These are phyloP conservation scores for Fusarium sarcochroum DNA, from an alignment of 2,329 filamentous ascomycete genomes.

Conservation along the genomic window DNA sequence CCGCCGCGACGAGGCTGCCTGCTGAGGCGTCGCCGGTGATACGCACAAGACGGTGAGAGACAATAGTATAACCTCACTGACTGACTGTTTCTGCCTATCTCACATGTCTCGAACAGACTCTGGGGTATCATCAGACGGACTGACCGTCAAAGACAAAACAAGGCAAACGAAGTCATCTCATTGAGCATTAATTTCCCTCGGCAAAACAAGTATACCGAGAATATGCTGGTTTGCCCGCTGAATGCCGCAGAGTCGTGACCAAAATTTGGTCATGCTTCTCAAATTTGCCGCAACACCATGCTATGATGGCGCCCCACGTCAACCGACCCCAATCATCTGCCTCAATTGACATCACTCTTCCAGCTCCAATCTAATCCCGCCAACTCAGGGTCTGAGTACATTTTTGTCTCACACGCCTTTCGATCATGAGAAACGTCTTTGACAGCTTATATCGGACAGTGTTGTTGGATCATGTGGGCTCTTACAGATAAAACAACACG, in stretches of 20 bases:
- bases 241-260: constrained; percentile 33
- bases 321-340: constrained; percentile 48
- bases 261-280: constrained; percentile 36
- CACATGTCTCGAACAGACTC: constrained; percentile 11
- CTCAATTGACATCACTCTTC: constrained; percentile 36
- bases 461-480: constrained; percentile 20
- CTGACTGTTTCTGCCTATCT: constrained; percentile 13
- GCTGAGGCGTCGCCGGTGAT: constrained; percentile 24
- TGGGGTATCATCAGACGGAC: constrained; percentile 4
- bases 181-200: constrained; percentile 12
- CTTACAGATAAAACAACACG: constrained; percentile 25
- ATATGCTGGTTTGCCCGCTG: constrained; percentile 16
- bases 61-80: not conserved
- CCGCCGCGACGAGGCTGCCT: constrained; percentile 33
- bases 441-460: constrained; percentile 14
- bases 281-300: constrained; percentile 34
- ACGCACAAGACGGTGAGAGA: constrained; percentile 17
- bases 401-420: constrained; percentile 33
- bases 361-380: constrained; percentile 5
- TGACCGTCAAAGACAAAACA: not conserved
- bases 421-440: constrained; percentile 19
- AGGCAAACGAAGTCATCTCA: constrained; percentile 34
- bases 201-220: not conserved
- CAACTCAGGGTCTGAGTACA: constrained; percentile 40
- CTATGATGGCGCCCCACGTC: constrained; percentile 30